phyloP scores from a whole-genome alignment of 345 rosid species.

The Kandelia obovata region DNA sequence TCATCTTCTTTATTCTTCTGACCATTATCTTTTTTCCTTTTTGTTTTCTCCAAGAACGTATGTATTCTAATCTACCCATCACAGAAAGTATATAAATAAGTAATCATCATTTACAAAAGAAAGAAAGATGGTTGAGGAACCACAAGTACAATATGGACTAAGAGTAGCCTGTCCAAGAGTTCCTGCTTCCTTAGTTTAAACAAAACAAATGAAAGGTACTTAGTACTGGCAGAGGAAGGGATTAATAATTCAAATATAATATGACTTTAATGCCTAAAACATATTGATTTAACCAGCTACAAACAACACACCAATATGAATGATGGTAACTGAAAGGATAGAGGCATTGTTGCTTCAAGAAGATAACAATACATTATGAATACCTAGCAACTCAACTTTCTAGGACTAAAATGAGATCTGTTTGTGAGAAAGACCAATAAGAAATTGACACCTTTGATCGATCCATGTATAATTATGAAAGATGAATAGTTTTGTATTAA shows the following conservation, averaged over 20 bases:
- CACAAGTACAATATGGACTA: not conserved
- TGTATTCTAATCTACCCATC: conserved; percentile 62
- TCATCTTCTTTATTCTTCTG: conserved; percentile 40
- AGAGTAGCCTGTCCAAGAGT: conserved; percentile 8
- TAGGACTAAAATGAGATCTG: not conserved
- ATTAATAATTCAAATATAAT: not conserved
- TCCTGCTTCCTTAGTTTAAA: conserved; percentile 1
- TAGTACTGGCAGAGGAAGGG: not conserved
- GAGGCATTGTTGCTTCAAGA: not conserved
- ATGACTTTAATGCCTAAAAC: not conserved
- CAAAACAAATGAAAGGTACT: not conserved
- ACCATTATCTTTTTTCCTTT: conserved; percentile 42
- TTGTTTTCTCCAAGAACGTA: conserved; percentile 77
- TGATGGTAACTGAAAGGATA: not conserved
- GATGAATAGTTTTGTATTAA: not conserved
- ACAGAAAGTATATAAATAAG: conserved; percentile 18
- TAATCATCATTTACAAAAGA: not conserved
- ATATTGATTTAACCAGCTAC: not conserved
- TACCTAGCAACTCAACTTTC: not conserved
- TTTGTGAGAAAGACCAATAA: not conserved
- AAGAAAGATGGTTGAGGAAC: not conserved
- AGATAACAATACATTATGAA: not conserved
- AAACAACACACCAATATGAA: not conserved
- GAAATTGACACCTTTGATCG: not conserved
- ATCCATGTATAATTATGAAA: not conserved